Conservation (phyloP, 2,329 filamentous ascomycete genomes). For the Nemania sp. region DNA sequence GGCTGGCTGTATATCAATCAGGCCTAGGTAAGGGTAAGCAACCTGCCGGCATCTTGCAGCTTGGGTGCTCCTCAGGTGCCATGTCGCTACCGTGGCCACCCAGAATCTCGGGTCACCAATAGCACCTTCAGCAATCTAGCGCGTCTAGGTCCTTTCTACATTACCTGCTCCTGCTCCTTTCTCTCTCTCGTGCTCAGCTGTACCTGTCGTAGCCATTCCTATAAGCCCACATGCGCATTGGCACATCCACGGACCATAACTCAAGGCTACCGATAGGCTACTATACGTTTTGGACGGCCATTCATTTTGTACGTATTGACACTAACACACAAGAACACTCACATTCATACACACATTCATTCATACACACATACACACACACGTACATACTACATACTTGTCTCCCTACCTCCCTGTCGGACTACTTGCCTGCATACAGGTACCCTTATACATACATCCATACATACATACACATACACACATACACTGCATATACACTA, state of each 20-base stretch:
- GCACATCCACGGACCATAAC: slow-evolving; percentile 21
- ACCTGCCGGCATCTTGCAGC: slow-evolving; percentile 36
- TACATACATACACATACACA: slow-evolving; percentile 2
- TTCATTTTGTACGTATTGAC: slow-evolving; percentile 8
- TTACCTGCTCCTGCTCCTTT: slow-evolving; percentile 12
- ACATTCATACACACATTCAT: not conserved
- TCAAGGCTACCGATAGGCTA: slow-evolving; percentile 26
- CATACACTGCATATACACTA: not conserved
- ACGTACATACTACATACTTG: slow-evolving; percentile 8
- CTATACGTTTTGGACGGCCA: slow-evolving; percentile 11
- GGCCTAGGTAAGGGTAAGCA: slow-evolving; percentile 12
- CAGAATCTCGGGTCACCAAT: slow-evolving; percentile 42
- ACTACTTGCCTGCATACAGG: slow-evolving; percentile 8
- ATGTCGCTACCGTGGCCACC: slow-evolving; percentile 40
- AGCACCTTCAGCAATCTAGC: slow-evolving; percentile 28
- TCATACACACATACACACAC: slow-evolving; percentile 24
- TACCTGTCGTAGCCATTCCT: slow-evolving; percentile 15
- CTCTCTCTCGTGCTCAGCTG: slow-evolving; percentile 11
- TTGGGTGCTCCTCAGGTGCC: slow-evolving; percentile 34
- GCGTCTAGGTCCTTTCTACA: slow-evolving; percentile 11
- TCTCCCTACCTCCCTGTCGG: not conserved
- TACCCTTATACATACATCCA: slow-evolving; percentile 4
- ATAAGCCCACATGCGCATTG: slow-evolving; percentile 32
- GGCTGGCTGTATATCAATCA: slow-evolving; percentile 9
- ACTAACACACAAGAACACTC: slow-evolving; percentile 19